phyloP scores from a whole-genome alignment of 192 early-diverging fungal species.

The Backusella sp. region DNA sequence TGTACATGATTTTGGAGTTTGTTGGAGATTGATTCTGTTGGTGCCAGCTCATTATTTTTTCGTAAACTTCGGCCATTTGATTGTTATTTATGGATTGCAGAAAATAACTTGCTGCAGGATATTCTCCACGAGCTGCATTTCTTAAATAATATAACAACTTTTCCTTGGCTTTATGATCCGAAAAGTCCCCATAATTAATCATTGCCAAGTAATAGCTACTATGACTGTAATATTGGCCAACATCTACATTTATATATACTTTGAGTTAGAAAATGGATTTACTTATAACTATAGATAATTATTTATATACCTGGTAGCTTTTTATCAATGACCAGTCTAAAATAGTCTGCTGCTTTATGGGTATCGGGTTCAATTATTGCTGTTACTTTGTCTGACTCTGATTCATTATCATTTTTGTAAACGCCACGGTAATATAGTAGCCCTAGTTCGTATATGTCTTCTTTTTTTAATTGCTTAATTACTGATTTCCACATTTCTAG shows the following conservation, averaged over 20 bases:
- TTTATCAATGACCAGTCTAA: neutral
- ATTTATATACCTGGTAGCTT: neutral
- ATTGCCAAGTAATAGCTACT: neutral
- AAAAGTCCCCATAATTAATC: no score
- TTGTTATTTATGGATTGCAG: neutral
- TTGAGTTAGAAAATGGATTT: neutral
- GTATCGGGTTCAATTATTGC: no score
- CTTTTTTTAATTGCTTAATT: no score
- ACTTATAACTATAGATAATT: neutral
- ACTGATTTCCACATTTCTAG: neutral
- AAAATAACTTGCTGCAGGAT: neutral
- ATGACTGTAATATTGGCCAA: neutral
- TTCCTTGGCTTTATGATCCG: neutral
- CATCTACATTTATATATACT: neutral
- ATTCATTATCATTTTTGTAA: no score
- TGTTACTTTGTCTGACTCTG: no score
- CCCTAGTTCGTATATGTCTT: no score
- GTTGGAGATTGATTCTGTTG: neutral
- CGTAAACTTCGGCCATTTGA: neutral
- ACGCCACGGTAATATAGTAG: no score
- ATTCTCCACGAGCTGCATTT: neutral
- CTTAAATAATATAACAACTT: neutral
- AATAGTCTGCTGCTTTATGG: neutral
- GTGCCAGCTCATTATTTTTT: neutral
- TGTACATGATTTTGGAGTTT: neutral